Evolutionary conservation across 179 eudicot species (phyloP).

Genomic region (Patellifolia procumbens): DNA sequence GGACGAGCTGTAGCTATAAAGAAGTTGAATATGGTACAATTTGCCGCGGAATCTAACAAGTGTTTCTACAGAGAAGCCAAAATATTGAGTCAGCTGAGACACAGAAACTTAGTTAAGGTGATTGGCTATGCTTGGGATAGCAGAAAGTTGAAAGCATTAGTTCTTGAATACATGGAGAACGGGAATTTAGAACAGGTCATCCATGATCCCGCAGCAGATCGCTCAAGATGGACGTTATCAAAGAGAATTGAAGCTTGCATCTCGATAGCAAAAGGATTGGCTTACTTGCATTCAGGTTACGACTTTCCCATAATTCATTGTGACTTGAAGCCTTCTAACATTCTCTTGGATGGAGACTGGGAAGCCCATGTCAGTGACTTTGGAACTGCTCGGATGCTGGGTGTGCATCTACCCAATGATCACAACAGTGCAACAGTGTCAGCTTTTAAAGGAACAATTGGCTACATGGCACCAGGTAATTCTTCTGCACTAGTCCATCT

Average conservation of each 20-base stretch:
- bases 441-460: constrained; percentile 87
- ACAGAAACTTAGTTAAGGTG: constrained; percentile 79
- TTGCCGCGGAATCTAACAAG: constrained; percentile 68
- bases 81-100: constrained; percentile 64
- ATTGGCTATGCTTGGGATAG: constrained; percentile 96
- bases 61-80: constrained; percentile 71
- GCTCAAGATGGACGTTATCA: constrained; percentile 46
- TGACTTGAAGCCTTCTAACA: constrained; percentile 90
- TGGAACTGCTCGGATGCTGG: constrained; percentile 89
- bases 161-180: constrained; percentile 84
- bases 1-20: constrained; percentile 67
- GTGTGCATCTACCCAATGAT: constrained; percentile 50
- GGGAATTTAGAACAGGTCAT: constrained; percentile 73
- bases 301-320: constrained; percentile 82
- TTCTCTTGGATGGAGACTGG: constrained; percentile 69
- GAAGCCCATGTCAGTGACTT: constrained; percentile 90
- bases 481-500: neutral
- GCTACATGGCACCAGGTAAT: constrained; percentile 97
- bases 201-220: constrained; percentile 47
- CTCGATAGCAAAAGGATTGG: constrained; percentile 66
- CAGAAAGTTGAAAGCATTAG: constrained; percentile 67
- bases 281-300: constrained; percentile 83
- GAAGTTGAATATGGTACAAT: constrained; percentile 60
- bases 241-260: constrained; percentile 53
- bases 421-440: constrained; percentile 49